Evolutionary conservation across 768 basidiomycete genomes (phyloP), one percentile per base, ranked within the genome.

Genomic region (Trametes cinnabarina): DNA sequence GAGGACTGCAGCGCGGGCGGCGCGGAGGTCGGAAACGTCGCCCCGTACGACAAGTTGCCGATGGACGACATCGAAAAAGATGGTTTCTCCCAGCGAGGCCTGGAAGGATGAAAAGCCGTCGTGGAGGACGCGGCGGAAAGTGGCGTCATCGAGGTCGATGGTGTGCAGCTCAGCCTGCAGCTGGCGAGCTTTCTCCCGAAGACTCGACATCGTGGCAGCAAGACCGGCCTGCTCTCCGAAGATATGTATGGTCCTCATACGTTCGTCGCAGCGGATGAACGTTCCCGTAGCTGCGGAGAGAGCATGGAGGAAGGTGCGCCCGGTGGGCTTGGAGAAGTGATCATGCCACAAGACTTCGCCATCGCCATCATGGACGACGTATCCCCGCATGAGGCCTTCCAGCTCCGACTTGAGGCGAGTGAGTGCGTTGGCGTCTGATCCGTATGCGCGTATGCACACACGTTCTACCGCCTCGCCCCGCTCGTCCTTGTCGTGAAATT

Each of bases 11-110:
- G 22, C 51, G 9, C 51, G 26, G 4, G 59, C 61, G 4, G 32
- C 22, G 15, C 62, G 55, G 14, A 66, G 17, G 20, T 59, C 68
- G 6, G 63, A 60, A 15, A 56, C 58, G 12, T 58, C 59, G 12
- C 81, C 82, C 42, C 73, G 70, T 17, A 84, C 71, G 48, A 74
- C 69, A 43, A 85, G 69, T 34, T 72, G 72, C 12, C 75, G 71
- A 15, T 63, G 56, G 22, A 75, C 55, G 17, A 81, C 72, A 62
- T 84, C 78, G 22, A 84, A 63, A 1, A 68, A 65, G 14, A 83
- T 65, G 55, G 76, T 78, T n/a, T 63, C 51, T 8, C 58, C 79
- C 26, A 82, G 58, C 1, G 71, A 65, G 2, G 72, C 71, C 51
- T 76, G 73, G n/a, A 84, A 59, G 0, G 58, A 49, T 10, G 65